Evolutionary conservation across 176 grass and related monocot species (phyloP), one percentile per base, ranked within the genome.

Genomic region (Avena atlantica): DNA sequence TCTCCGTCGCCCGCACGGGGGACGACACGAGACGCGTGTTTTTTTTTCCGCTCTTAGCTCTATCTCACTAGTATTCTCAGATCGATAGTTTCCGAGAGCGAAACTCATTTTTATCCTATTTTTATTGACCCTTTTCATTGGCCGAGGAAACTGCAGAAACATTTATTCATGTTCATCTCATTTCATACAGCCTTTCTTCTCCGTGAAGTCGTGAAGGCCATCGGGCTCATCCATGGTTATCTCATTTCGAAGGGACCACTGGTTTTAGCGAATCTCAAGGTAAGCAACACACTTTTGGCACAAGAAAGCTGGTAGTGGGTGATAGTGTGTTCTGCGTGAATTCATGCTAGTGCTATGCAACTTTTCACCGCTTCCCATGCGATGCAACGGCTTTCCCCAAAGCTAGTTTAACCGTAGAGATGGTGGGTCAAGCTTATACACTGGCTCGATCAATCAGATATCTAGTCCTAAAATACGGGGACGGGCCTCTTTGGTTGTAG

Each of bases 321-420:
- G 3, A 27, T 12, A 44, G 49, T 44, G 40, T 52, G 42, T 62
- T 71, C 19, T 77, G 79, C n/a, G 86, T 69, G 58, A 62, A 53
- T 62, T 70, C 94, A 93, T 77, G 80, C 85, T 76, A 74, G 91
- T 72, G 80, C 85, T 76, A 55, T 58, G 71, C 64, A 0, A 9
- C 79, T 82, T 93, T 93, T 91, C 91, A 74, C 84, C 37, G 78
- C 51, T 90, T 88, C 74, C 78, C 87, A 93, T 63, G 91, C 62
- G 64, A 47, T 56, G 79, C 25, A 63, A 47, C 62, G 79, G 20
- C 68, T 29, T 84, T 55, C 81, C 21, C n/a, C 48, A 27, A 80
- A 66, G 57, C n/a, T 42, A 42, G 29, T 24, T 45, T 12, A 34
- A 36, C 15, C 3, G 42, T n/a, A n/a, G n/a, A n/a, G n/a, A n/a